These are phyloP conservation scores for Naganishia randhawae DNA, from an alignment of 768 basidiomycete species.

Conservation along the genomic window DNA sequence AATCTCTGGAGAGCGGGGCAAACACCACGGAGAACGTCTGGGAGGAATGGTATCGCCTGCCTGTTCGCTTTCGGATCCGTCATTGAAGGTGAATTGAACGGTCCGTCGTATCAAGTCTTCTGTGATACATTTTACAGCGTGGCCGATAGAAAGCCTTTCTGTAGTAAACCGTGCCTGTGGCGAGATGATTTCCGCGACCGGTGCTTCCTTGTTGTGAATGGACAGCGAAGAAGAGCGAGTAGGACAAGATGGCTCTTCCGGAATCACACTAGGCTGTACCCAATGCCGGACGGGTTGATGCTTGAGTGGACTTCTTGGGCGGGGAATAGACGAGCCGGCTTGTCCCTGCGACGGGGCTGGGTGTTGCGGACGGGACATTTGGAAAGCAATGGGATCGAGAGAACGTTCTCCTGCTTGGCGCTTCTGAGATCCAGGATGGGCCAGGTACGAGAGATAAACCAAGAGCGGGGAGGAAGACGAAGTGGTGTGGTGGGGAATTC, in stretches of 20 bases:
- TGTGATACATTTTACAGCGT: not conserved
- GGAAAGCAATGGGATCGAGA: not conserved
- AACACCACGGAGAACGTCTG: not conserved
- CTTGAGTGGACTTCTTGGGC: not conserved
- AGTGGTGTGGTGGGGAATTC: too few species aligned
- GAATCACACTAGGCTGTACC: not conserved
- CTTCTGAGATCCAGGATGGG: not conserved
- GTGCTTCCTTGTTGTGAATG: not conserved
- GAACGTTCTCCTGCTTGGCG: not conserved
- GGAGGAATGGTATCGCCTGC: not conserved
- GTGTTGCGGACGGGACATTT: not conserved
- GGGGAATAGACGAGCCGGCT: not conserved
- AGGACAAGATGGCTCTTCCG: not conserved
- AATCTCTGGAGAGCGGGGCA: not conserved
- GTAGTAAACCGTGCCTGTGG: not conserved
- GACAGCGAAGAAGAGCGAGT: not conserved
- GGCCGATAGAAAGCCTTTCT: not conserved
- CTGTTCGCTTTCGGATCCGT: not conserved
- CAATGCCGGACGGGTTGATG: not conserved
- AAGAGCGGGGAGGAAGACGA: too few species aligned
- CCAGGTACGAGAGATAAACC: not conserved
- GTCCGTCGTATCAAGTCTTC: not conserved
- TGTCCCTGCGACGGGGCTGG: not conserved
- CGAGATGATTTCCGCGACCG: not conserved
- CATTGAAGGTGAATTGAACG: not conserved